These are phyloP conservation scores for Rhizopogon roseolus DNA, from an alignment of 768 basidiomycete species.

Conservation along the genomic window DNA sequence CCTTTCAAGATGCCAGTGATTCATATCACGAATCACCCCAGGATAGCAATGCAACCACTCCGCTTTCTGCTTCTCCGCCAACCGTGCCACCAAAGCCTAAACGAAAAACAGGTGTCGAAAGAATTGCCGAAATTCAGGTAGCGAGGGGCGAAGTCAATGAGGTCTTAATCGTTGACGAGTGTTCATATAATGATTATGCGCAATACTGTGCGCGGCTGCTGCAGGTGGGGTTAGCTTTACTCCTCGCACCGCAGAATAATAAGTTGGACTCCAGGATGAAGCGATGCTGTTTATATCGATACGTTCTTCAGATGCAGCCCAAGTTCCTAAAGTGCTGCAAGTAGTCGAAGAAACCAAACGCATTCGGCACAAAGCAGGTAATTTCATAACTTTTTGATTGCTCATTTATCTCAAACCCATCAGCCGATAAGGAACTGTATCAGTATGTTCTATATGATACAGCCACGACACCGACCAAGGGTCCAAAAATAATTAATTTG, in stretches of 20 bases:
- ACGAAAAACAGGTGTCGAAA: constrained; percentile 61
- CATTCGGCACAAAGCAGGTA: constrained; percentile 71
- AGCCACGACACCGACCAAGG: constrained; percentile 37
- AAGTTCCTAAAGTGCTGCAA: constrained; percentile 75
- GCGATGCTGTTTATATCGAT: constrained; percentile 78
- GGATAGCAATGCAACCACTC: constrained; percentile 5
- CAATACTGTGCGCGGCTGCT: constrained; percentile 61
- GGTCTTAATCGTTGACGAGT: constrained; percentile 64
- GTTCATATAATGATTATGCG: constrained; percentile 60
- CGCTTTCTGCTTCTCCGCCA: constrained; percentile 24
- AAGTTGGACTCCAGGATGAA: constrained; percentile 48
- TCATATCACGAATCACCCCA: constrained; percentile 37
- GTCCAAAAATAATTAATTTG: constrained; percentile 64
- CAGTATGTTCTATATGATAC: constrained; percentile 77
- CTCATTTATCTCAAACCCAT: constrained; percentile 28
- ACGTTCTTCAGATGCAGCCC: constrained; percentile 52
- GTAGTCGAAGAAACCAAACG: constrained; percentile 80
- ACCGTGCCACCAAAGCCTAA: constrained; percentile 55
- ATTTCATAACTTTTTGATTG: constrained; percentile 7
- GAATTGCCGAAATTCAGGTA: constrained; percentile 69
- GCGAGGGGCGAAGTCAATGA: constrained; percentile 71
- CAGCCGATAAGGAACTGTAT: constrained; percentile 57
- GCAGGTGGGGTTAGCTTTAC: constrained; percentile 33
- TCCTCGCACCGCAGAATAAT: neutral
- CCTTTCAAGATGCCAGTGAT: constrained; percentile 71